phyloP scores from a whole-genome alignment of 495 filamentous ascomycete genomes.

The Trichocladium uniseriatum region DNA sequence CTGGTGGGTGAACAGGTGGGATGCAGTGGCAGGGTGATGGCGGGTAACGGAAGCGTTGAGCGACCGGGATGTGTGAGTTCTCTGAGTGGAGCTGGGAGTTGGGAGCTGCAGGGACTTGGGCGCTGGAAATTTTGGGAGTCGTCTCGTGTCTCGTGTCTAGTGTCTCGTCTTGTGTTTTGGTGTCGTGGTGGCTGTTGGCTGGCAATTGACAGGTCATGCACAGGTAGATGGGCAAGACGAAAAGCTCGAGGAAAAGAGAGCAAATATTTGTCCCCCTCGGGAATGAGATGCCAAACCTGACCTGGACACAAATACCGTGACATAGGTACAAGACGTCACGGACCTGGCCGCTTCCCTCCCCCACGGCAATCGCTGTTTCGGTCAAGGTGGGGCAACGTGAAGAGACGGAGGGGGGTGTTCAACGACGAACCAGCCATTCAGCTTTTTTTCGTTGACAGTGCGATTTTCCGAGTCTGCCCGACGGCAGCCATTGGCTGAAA shows the following conservation, averaged over 20 bases:
- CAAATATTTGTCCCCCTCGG: too few relatives aligned
- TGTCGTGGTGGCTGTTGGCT: not conserved
- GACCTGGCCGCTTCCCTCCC: not conserved
- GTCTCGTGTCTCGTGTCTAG: too few relatives aligned
- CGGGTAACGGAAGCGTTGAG: not conserved
- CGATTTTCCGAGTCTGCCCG: slow-evolving; percentile 2
- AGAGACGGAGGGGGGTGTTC: too few relatives aligned
- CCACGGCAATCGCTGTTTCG: too few relatives aligned
- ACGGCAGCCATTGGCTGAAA: slow-evolving; percentile 11
- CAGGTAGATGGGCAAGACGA: not conserved
- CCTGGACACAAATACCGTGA: too few relatives aligned
- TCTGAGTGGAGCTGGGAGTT: not conserved
- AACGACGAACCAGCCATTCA: too few relatives aligned
- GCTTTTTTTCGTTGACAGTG: not conserved
- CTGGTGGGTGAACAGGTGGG: slow-evolving; percentile 10
- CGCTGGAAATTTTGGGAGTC: too few relatives aligned
- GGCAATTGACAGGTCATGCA: slow-evolving; percentile 9
- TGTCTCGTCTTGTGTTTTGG: too few relatives aligned
- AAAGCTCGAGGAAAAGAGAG: too few relatives aligned
- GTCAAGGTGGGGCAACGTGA: too few relatives aligned
- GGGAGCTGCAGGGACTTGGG: too few relatives aligned
- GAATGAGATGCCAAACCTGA: too few relatives aligned
- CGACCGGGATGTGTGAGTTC: not conserved
- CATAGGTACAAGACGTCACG: not conserved
- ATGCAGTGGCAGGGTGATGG: slow-evolving; percentile 2